Percentiles rank a stretch among this genome's conserved stretches.
These are phyloP conservation scores for Sclerotinia subarctica DNA, from an alignment of 2,329 filamentous ascomycete genomes.

Conservation along the genomic window DNA sequence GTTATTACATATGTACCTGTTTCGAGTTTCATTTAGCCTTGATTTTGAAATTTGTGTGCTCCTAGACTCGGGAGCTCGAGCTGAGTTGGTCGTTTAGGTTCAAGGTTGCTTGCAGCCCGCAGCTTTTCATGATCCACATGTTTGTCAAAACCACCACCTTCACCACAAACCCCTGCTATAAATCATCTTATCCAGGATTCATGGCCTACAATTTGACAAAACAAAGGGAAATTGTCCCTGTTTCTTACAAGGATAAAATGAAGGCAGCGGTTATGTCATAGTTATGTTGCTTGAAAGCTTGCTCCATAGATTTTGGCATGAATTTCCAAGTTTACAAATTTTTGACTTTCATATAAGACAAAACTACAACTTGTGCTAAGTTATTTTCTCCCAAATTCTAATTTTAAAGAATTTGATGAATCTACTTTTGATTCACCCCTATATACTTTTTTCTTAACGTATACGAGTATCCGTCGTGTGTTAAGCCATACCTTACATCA, in stretches of 20 bases:
- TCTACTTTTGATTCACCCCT: not conserved
- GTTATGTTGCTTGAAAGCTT: conserved; percentile 7
- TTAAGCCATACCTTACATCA: not conserved
- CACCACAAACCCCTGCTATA: not conserved
- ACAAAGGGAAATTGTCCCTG: not conserved
- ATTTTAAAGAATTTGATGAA: not conserved
- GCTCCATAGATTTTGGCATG: conserved; percentile 17
- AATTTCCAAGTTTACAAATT: conserved; percentile 18
- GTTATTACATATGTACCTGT: not conserved
- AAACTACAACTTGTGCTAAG: not conserved
- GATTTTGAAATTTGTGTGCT: not conserved
- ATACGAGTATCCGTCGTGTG: not conserved
- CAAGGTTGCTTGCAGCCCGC: conserved; percentile 5
- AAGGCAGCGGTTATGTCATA: conserved; percentile 20
- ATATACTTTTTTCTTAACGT: not conserved
- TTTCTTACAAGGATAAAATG: conserved; percentile 3
- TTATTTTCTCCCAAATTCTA: not conserved
- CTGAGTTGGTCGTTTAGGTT: not conserved
- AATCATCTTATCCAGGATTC: conserved; percentile 2
- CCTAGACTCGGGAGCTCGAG: not conserved
- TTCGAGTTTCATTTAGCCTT: conserved; percentile 6
- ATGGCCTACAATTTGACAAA: not conserved
- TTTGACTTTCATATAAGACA: conserved; percentile 13
- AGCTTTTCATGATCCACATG: not conserved
- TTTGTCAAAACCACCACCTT: not conserved